Conservation (phyloP, 1,284 basidiomycete genomes). For the Tausonia pullulans region DNA sequence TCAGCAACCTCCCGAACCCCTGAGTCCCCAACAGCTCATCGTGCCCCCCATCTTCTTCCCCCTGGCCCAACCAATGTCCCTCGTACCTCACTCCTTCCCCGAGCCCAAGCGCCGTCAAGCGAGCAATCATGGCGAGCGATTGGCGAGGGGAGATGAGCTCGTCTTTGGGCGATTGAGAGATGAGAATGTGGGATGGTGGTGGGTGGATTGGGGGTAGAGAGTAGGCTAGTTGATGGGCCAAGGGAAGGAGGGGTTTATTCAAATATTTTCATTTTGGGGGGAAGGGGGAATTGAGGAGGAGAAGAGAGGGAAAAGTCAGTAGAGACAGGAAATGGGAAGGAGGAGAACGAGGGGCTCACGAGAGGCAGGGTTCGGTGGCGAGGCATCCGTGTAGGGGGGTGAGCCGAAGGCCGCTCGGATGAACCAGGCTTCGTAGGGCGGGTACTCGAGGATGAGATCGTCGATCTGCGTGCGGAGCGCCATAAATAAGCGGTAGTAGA, state of each 20-base stretch:
- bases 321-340: not conserved
- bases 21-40: not conserved
- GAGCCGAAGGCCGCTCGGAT: constrained; percentile 13
- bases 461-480: constrained; percentile 3
- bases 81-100: not conserved
- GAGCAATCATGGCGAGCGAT: not conserved
- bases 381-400: constrained; percentile 9
- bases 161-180: not conserved
- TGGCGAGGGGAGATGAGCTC: constrained; percentile 8
- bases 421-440: constrained; percentile 13
- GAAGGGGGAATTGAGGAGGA: not conserved
- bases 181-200: not conserved
- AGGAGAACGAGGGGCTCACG: not conserved
- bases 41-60: constrained; percentile 3
- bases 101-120: constrained; percentile 1
- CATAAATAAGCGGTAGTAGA: not conserved
- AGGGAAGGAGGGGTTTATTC: too few species aligned
- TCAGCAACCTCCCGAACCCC: not conserved
- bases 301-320: not conserved
- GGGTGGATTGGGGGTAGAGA: not conserved
- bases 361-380: constrained; percentile 11
- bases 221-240: too few species aligned
- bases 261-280: too few species aligned
- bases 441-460: constrained; percentile 11
- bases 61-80: not conserved